Conservation (phyloP, 2,329 filamentous ascomycete species). For the Tolypocladium ophioglossoides region DNA sequence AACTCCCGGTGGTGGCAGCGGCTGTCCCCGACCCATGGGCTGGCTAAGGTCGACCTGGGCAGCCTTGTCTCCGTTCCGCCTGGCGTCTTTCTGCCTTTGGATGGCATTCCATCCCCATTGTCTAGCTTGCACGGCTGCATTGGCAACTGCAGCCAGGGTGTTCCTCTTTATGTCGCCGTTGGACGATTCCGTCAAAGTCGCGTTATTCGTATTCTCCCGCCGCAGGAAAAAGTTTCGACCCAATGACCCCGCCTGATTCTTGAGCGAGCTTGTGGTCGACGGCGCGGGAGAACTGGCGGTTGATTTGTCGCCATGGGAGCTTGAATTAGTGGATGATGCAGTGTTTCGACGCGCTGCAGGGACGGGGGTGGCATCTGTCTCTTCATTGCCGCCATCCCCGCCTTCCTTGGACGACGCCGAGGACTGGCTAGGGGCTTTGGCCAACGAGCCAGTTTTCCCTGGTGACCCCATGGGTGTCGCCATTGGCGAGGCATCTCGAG, state of each 20-base stretch:
- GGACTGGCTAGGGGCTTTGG: conserved; percentile 34
- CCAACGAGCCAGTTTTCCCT: conserved; percentile 23
- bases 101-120: conserved; percentile 51
- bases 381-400: conserved; percentile 26
- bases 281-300: conserved; percentile 16
- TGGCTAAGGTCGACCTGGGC: conserved; percentile 39
- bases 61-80: conserved; percentile 19
- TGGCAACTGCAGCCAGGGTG: conserved; percentile 43
- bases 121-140: conserved; percentile 42
- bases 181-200: conserved; percentile 24
- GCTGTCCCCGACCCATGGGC: conserved; percentile 75
- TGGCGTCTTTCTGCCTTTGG: conserved; percentile 36
- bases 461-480: conserved; percentile 28
- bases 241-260: conserved; percentile 27
- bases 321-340: conserved; percentile 24
- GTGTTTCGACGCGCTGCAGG: conserved; percentile 24
- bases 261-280: conserved; percentile 25
- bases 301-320: conserved; percentile 11
- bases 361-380: conserved; percentile 15
- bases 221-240: conserved; percentile 29
- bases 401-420: conserved; percentile 37
- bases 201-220: conserved; percentile 25
- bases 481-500: conserved; percentile 42
- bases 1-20: conserved; percentile 69
- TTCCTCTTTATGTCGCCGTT: conserved; percentile 32